Evolutionary conservation across 768 basidiomycete species (phyloP), one percentile per base, ranked within the genome.

Genomic region (Kondoa malvinella): DNA sequence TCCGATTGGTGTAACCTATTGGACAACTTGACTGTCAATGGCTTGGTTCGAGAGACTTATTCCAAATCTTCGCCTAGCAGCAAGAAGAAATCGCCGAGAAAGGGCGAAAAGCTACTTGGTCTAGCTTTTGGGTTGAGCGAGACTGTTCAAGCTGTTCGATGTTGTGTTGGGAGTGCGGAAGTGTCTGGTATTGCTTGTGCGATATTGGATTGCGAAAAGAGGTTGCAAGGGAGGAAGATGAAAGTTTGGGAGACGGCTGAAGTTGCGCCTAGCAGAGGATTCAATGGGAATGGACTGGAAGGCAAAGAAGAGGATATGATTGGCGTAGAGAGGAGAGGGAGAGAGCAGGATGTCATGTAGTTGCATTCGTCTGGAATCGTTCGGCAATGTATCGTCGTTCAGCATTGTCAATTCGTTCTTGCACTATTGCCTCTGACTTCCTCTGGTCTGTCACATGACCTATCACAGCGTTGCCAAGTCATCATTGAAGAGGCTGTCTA

Each of bases 1-100:
- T 1, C 80, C 86, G 1, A 87, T 86, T 1, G 87, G 85, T 12
- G 81, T 86, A 8, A 87, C 83, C 74, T 88, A 89, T 72, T 89
- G n/a, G 68, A 67, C 26, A 63, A 57, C 17, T 25, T 65, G 1
- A 29, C 60, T 26, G 65, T 65, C 8, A 15, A 26, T 12, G 70
- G 66, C 32, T 8, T 65, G 3, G 32, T n/a, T 34, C 8, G 40
- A 50, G 40, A 8, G 15, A 29, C 57, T 21, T n/a, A 2, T 26
- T 30, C 26, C 34, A 56, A 1, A 4, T 56, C 56, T 40, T 1
- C 56, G 1, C 25, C 56, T 26, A 33, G 65, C 16, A 3, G 4
- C 32, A 32, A 25, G 34, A 27, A 34, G n/a, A 29, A 27, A 21
- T 17, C 69, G 59, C 27, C 72, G 66, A 4, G 70, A 56, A 70